Conservation (phyloP, 2,329 filamentous ascomycete species). For the Cladosporium austrohemisphaericum region DNA sequence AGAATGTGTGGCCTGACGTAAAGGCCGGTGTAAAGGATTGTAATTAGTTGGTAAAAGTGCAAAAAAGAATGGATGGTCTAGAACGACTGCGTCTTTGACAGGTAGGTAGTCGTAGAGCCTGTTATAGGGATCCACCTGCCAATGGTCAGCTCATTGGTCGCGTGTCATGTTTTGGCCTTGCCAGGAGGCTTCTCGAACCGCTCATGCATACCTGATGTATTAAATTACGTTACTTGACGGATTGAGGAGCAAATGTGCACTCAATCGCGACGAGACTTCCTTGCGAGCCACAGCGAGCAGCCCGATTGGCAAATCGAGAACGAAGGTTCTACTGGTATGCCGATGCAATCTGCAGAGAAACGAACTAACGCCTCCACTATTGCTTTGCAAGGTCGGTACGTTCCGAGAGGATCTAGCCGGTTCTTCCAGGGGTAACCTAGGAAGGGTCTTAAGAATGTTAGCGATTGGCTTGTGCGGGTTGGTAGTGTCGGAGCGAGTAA, state of each 20-base stretch:
- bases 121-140: constrained; percentile 38
- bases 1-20: constrained; percentile 49
- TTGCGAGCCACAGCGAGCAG: constrained; percentile 43
- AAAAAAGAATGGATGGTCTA: constrained; percentile 40
- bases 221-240: constrained; percentile 41
- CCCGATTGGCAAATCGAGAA: constrained; percentile 36
- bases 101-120: constrained; percentile 24
- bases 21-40: constrained; percentile 50
- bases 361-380: constrained; percentile 53
- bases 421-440: constrained; percentile 34
- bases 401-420: constrained; percentile 27
- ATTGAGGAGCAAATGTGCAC: constrained; percentile 23
- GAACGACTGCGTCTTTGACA: constrained; percentile 25
- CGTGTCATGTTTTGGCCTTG: constrained; percentile 20
- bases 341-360: constrained; percentile 44
- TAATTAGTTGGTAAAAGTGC: constrained; percentile 52
- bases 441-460: constrained; percentile 43
- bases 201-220: constrained; percentile 46
- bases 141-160: constrained; percentile 27
- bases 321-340: constrained; percentile 28
- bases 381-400: constrained; percentile 26
- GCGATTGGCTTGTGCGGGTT: constrained; percentile 31
- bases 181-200: constrained; percentile 23
- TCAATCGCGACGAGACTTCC: constrained; percentile 30
- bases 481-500: constrained; percentile 31